Conservation (phyloP, 257 asterid genomes). For the Solanum medicagineum region DNA sequence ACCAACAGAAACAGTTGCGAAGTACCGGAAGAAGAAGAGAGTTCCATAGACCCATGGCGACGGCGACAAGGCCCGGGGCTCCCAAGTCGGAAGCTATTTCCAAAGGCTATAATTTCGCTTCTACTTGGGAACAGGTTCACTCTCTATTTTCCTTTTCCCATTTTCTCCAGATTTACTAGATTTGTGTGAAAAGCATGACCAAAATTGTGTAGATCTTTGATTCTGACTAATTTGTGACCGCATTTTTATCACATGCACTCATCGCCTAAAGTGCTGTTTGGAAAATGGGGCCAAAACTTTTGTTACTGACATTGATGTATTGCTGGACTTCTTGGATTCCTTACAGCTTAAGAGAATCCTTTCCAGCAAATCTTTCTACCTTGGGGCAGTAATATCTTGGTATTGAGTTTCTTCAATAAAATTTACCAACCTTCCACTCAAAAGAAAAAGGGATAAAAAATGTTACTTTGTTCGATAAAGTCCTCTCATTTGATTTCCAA, state of each 20-base stretch:
- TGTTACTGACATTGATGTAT: not conserved
- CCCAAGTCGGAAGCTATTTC: slow-evolving; percentile 84
- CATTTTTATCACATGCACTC: not conserved
- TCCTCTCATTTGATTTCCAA: not conserved
- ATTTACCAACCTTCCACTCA: not conserved
- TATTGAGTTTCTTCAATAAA: not conserved
- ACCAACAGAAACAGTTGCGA: not conserved
- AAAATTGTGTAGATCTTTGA: not conserved
- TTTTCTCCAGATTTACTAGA: not conserved
- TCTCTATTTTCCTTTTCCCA: not conserved
- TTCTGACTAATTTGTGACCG: not conserved
- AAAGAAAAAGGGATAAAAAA: not conserved
- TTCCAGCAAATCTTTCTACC: not conserved
- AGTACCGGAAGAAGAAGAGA: not conserved
- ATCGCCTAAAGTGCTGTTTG: not conserved
- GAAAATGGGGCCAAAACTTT: not conserved
- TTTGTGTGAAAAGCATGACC: not conserved
- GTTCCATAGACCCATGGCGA: slow-evolving; percentile 20
- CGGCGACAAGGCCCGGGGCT: slow-evolving; percentile 31
- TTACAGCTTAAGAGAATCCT: not conserved
- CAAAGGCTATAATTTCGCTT: slow-evolving; percentile 89
- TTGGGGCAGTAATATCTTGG: not conserved
- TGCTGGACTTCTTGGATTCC: not conserved
- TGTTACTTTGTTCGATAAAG: not conserved
- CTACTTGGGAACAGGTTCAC: slow-evolving; percentile 88